Conservation (phyloP, 75 land plant species). For the Cupressus sempervirens region DNA sequence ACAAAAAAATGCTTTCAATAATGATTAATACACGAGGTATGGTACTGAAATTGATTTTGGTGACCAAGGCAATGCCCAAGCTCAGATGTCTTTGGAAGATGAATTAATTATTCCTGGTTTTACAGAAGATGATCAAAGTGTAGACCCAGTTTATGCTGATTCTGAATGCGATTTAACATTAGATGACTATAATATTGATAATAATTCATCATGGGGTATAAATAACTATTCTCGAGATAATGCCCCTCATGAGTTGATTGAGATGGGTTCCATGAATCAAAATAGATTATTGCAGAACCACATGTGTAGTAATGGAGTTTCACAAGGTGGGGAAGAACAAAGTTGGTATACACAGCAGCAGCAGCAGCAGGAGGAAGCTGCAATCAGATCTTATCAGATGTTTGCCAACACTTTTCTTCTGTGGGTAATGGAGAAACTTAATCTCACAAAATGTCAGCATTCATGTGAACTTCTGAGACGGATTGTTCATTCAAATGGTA, state of each 20-base stretch:
- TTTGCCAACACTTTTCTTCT: conserved; percentile 12
- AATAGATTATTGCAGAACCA: neutral
- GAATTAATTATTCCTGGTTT: neutral
- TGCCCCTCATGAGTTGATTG: neutral
- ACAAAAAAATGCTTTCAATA: neutral
- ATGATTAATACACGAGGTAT: neutral
- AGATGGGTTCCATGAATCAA: neutral
- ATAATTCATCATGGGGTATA: neutral
- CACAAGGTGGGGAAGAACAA: neutral
- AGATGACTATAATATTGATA: neutral
- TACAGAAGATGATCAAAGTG: neutral
- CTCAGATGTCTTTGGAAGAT: neutral
- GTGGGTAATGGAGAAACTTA: conserved; percentile 31
- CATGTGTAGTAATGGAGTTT: neutral
- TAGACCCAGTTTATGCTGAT: neutral
- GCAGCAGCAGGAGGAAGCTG: neutral
- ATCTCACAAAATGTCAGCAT: conserved; percentile 29
- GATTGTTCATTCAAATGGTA: conserved; percentile 42
- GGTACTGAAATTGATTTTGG: neutral
- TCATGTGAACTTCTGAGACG: conserved; percentile 28
- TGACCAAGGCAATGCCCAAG: neutral
- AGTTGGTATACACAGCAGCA: neutral
- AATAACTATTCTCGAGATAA: neutral
- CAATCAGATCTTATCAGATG: neutral
- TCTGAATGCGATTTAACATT: neutral